These are phyloP conservation scores for Hyphodiscus sp. DNA, from an alignment of 2,329 filamentous ascomycete genomes.

Conservation along the genomic window DNA sequence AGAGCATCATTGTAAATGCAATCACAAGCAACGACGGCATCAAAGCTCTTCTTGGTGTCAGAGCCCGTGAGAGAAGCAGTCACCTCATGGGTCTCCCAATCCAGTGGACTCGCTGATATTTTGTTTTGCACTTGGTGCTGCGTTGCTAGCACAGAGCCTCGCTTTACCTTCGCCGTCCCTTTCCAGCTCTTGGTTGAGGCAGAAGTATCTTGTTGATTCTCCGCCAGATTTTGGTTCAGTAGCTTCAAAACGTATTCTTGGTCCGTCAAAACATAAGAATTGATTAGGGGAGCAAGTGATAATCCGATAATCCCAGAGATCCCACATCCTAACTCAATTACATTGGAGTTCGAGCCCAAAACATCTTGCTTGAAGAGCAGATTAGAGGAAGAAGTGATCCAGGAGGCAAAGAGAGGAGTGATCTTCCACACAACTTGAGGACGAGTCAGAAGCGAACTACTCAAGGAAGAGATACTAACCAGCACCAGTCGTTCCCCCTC, in stretches of 20 bases:
- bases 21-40: conserved; percentile 78
- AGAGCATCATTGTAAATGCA: conserved; percentile 93
- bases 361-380: conserved; percentile 51
- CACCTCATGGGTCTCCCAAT: conserved; percentile 72
- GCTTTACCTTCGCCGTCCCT: conserved; percentile 19
- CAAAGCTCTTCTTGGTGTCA: conserved; percentile 45
- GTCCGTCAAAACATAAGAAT: conserved; percentile 71
- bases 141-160: not conserved
- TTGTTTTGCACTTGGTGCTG: conserved; percentile 24
- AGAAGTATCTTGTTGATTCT: conserved; percentile 40
- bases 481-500: conserved; percentile 68
- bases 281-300: conserved; percentile 53
- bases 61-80: conserved; percentile 31
- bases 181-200: conserved; percentile 17
- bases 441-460: conserved; percentile 1
- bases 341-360: conserved; percentile 47
- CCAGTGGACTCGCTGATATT: conserved; percentile 56
- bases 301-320: conserved; percentile 76
- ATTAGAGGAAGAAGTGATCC: conserved; percentile 62
- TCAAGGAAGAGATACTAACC: conserved; percentile 34
- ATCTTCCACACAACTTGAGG: conserved; percentile 79
- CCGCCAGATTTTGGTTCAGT: conserved; percentile 67
- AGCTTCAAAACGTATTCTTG: conserved; percentile 77
- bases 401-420: conserved; percentile 74
- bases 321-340: conserved; percentile 84